phyloP scores from a whole-genome alignment of 164 flowering plant genomes.

The Berberis thunbergii region DNA sequence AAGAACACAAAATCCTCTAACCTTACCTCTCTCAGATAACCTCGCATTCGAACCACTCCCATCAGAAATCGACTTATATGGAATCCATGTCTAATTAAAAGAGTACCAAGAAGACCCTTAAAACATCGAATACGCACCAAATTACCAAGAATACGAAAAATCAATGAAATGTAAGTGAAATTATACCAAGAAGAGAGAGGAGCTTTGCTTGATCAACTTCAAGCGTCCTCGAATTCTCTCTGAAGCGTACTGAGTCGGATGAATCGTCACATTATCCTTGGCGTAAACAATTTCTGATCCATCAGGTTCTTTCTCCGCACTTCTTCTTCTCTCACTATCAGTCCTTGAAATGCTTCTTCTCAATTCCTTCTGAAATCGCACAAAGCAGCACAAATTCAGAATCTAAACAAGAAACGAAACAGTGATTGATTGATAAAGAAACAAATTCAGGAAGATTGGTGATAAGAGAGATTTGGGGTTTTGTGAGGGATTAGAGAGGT shows the following conservation, averaged over 20 bases:
- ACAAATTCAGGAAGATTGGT: no score
- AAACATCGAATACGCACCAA: not conserved
- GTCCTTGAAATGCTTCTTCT: conserved; percentile 32
- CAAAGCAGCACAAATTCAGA: no score
- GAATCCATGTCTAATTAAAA: conserved; percentile 76
- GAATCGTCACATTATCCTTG: conserved; percentile 93
- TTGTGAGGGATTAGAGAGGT: no score
- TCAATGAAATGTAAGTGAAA: not conserved
- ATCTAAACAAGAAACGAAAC: not conserved
- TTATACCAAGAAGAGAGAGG: conserved; percentile 66
- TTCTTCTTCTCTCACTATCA: conserved; percentile 41
- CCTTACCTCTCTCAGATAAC: conserved; percentile 76
- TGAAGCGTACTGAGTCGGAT: conserved; percentile 86
- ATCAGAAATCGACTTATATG: conserved; percentile 38
- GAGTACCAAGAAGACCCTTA: conserved; percentile 3
- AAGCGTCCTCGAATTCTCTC: conserved; percentile 91
- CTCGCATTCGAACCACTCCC: conserved; percentile 52
- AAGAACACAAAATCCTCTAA: not conserved
- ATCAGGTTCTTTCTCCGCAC: conserved; percentile 42
- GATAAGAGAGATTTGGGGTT: no score
- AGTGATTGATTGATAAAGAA: not conserved
- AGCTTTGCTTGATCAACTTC: conserved; percentile 72
- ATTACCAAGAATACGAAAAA: not conserved
- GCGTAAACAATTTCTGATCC: conserved; percentile 63
- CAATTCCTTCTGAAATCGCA: conserved; percentile 12